Conservation (phyloP, 2,329 filamentous ascomycete genomes). For the Huntiella omanensis region DNA sequence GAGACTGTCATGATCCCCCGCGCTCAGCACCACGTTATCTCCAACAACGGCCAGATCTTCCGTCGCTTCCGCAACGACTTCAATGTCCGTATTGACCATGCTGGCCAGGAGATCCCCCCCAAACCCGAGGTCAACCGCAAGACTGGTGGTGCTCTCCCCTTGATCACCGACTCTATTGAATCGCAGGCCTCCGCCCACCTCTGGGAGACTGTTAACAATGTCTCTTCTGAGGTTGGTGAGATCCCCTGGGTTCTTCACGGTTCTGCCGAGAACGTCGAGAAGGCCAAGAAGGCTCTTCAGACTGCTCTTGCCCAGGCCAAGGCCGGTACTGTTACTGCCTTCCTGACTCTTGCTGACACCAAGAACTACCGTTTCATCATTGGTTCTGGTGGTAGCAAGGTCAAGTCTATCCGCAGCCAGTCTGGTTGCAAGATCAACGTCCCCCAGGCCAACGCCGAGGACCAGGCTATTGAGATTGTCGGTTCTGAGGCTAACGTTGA, state of each 20-base stretch:
- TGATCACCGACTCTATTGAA: conserved; percentile 76
- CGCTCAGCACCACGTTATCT: conserved; percentile 63
- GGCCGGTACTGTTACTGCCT: conserved; percentile 58
- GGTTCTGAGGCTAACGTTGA: conserved; percentile 67
- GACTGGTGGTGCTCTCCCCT: conserved; percentile 50
- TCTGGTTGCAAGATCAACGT: conserved; percentile 90
- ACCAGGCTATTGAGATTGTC: conserved; percentile 78
- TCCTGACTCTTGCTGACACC: conserved; percentile 77
- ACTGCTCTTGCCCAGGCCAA: conserved; percentile 53
- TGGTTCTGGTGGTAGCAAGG: conserved; percentile 71
- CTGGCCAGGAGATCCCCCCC: conserved; percentile 55
- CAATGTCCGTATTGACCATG: conserved; percentile 82
- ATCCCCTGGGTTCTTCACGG: conserved; percentile 86
- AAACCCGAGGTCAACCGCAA: conserved; percentile 41
- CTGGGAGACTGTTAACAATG: conserved; percentile 59
- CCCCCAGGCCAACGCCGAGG: conserved; percentile 54
- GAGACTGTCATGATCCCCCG: conserved; percentile 74
- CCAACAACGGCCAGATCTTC: conserved; percentile 88
- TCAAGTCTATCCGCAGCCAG: conserved; percentile 81
- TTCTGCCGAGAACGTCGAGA: conserved; percentile 56
- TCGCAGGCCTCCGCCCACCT: conserved; percentile 49
- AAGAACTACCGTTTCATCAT: conserved; percentile 80
- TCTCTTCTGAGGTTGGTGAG: conserved; percentile 43
- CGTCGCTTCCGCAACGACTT: conserved; percentile 70
- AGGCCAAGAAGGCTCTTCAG: conserved; percentile 58